phyloP scores from a whole-genome alignment of 192 early-diverging fungal genomes.

The Coemansia reversa region DNA sequence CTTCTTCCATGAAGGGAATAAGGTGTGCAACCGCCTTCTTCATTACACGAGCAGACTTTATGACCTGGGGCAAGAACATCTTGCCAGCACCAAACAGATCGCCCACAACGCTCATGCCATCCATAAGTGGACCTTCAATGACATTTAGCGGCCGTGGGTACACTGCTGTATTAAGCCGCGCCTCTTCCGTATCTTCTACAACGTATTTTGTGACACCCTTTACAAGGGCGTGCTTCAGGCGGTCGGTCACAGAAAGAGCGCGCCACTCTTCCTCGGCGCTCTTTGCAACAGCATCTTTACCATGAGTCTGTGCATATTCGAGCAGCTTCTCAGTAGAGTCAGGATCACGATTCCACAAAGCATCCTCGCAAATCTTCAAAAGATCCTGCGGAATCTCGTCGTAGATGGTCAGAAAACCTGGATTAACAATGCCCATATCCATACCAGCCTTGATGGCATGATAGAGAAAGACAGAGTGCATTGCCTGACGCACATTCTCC shows the following conservation, averaged over 20 bases:
- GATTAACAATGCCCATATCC: slow-evolving; percentile 99
- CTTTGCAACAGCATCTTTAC: slow-evolving; percentile 65
- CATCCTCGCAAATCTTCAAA: slow-evolving; percentile 87
- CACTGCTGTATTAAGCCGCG: slow-evolving; percentile 65
- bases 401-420: slow-evolving; percentile 93
- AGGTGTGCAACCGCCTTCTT: slow-evolving; percentile 96
- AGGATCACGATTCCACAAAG: slow-evolving; percentile 88
- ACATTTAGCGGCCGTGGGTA: slow-evolving; percentile 92
- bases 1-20: slow-evolving; percentile 91
- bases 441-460: slow-evolving; percentile 82
- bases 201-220: slow-evolving; percentile 95
- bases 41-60: slow-evolving; percentile 96
- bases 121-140: slow-evolving; percentile 96
- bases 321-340: slow-evolving; percentile 94
- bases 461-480: slow-evolving; percentile 95
- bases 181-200: slow-evolving; percentile 93
- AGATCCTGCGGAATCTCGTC: slow-evolving; percentile 96
- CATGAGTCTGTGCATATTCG: slow-evolving; percentile 80
- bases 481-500: slow-evolving; percentile 86
- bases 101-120: slow-evolving; percentile 90
- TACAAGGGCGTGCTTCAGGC: slow-evolving; percentile 81
- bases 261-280: slow-evolving; percentile 88
- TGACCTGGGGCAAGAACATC: slow-evolving; percentile 99
- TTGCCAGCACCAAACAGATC: slow-evolving; percentile 93
- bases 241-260: slow-evolving; percentile 63